Evolutionary conservation across 345 rosid species (phyloP), one percentile per base, ranked within the genome.

Genomic region (Aquilaria sinensis): DNA sequence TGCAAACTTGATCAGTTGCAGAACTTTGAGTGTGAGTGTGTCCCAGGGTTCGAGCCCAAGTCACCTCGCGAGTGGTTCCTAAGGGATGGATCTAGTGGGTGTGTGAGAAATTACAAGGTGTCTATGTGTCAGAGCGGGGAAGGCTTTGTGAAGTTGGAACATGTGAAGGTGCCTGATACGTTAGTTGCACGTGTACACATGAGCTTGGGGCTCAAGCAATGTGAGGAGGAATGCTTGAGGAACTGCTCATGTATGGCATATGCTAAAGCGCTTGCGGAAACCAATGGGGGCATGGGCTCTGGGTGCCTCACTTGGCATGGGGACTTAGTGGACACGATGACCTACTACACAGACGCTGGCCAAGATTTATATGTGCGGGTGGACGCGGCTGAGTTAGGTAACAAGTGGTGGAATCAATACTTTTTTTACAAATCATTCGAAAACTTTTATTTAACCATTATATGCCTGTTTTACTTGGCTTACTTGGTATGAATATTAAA

Each of bases 41-140:
- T 87, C 6, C 92, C 92, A 0, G 96, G 95, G 5, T 87, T 75
- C 55, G 79, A 79, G 58, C 98, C 98, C 11, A 81, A 61, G 56
- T 75, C 51, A 2, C 73, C 73, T 0, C 31, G 31, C 2, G 82
- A 67, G 47, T 83, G 94, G 97, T 58, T 10, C 63, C 60, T 84
- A 52, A 72, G 88, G 57, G 91, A 84, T 13, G 76, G 72, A 5
- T 61, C 80, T 0, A 76, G 58, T 7, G 93, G 96, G n/a, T 91
- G 96, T 62, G 61, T 29, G 31, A 80, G 79, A 76, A 80, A 55
- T 41, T 62, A 14, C 0, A 10, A 31, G 51, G 60, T 47, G 37
- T 64, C 71, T 31, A 31, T 46, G 5, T 77, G 84, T 58, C 51
- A 2, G 4, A 65, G 71, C 0, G 78, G 78, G 58, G 88, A 89